Base-by-base conservation (phyloP, 2,329 filamentous ascomycete genomes). In the Colletotrichum noveboracense region DNA sequence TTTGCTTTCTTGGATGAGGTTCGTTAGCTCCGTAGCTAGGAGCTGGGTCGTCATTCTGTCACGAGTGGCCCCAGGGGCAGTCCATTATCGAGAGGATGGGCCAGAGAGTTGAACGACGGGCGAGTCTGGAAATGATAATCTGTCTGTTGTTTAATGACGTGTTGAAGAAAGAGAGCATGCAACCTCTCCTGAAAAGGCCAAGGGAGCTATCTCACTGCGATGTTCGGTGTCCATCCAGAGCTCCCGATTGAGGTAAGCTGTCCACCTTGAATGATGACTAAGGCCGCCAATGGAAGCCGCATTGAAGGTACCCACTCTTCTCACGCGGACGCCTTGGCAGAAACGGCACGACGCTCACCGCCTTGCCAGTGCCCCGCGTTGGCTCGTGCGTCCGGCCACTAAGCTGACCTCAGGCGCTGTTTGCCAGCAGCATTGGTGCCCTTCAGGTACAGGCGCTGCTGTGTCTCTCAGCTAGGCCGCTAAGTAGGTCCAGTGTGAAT, bases 1-100 rank as follows among this genome's bases (percentile, higher is more conserved):
- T 86, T 98, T 98, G 83, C 96, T 97, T 88, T 99, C 97, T 85
- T 97, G 95, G 81, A 98, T 94, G 84, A 98, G 92, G 87, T 95
- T 97, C 82, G 94, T 92, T 84, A 98, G 91, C 90, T 98, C 96
- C 74, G 94, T 93, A 82, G 93, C 93, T 81, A 98, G 91, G 82
- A 98, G 93, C 90, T 97, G 95, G 81, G 95, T 94, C 85, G 96
- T 97, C 96, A 98, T 98, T 81, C 87, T 93, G 84, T 80, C 80
- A 77, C 67, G 64, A 61, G 62, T 64, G 36, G 66, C 65, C 69
- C 56, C 38, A 68, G 48, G 56, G 36, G 68, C 70, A 61, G 58
- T 60, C 75, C 77, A 78, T 78, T 30, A 66, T 76, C 64, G 38
- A 34, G 12, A 55, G 30, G 3, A 52, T 26, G 55, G 26, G 21